Conservation (phyloP, 1,284 basidiomycete species). For the Golubevia pallescens region DNA sequence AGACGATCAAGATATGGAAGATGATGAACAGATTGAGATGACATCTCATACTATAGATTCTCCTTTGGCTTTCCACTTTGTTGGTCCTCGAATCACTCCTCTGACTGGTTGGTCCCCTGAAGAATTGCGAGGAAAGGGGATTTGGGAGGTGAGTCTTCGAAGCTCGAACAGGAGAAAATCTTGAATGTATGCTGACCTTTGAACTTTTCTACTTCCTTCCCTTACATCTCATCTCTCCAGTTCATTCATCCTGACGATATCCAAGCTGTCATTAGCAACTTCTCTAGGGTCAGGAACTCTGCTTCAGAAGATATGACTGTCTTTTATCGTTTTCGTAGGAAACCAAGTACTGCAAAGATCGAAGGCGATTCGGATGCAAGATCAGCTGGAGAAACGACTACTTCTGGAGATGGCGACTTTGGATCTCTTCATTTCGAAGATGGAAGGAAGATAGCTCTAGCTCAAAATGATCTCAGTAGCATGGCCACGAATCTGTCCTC, state of each 20-base stretch:
- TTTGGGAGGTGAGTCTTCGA: too few species aligned
- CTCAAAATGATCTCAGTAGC: not conserved
- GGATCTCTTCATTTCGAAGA: not conserved
- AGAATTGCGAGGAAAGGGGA: conserved; percentile 29
- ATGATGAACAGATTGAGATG: too few species aligned
- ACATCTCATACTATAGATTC: too few species aligned
- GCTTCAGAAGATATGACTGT: conserved; percentile 34
- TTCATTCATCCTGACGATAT: conserved; percentile 45
- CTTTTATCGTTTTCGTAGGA: conserved; percentile 51
- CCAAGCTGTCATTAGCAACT: conserved; percentile 1
- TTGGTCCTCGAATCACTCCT: conserved; percentile 31
- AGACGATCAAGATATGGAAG: too few species aligned
- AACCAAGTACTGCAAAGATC: conserved; percentile 11
- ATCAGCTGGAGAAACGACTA: conserved; percentile 1
- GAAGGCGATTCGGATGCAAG: not conserved
- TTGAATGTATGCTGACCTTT: not conserved
- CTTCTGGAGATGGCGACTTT: conserved; percentile 9
- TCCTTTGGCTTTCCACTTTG: conserved; percentile 25
- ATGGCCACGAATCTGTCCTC: not conserved
- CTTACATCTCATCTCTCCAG: conserved; percentile 3
- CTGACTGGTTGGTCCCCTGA: conserved; percentile 52
- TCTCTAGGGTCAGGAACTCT: conserved; percentile 7
- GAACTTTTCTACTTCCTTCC: too few species aligned
- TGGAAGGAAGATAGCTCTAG: conserved; percentile 1
- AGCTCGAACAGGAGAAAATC: not conserved